Evolutionary conservation across 768 basidiomycete species (phyloP), one percentile per base, ranked within the genome.

Genomic region (Pleurotus platypus): DNA sequence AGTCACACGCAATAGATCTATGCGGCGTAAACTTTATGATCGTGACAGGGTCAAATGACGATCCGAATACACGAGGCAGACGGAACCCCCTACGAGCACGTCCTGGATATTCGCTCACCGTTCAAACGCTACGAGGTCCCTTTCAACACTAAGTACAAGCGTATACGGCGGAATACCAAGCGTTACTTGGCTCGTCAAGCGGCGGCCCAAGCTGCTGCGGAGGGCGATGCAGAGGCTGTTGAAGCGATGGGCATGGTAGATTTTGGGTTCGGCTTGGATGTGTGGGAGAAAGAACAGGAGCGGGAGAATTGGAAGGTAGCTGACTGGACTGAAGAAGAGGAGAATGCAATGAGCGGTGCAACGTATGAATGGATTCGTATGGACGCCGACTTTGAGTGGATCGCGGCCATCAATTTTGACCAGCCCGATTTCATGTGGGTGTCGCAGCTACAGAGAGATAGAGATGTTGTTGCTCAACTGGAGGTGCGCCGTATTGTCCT

Each of bases 401-500:
- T 98, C 55, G 90, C 92, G n/a, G 81, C 81, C 39, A 83, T 98
- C 60, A 86, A 85, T 60, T 98, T 96, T 61, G 90, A 95, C 50
- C 94, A 98, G 73, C 93, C 92, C 43, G 94, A 95, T 75, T 98
- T 94, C 66, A 96, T 96, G 92, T 99, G 95, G 94, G 90, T 96
- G 18, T 92, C 89, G 40, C 97, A 98, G 68, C 75, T 99, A 50
- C 93, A 96, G 71, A 79, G 94, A 56, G 97, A 99, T 71, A 78
- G 94, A 60, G 97, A 99, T 72, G 95, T 99, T 38, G 89, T 98
- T 18, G 97, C 96, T 1, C 97, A 99, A 70, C 77, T 98, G 12
- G 95, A 98, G 86, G 96, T 92, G 62, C 64, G 86, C 69, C 16
- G 15, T 43, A 22, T 24, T 38, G 45, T 39, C 9, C n/a, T 40